Base-by-base conservation (phyloP, 2,329 filamentous ascomycete genomes). In the Diaporthe citri region DNA sequence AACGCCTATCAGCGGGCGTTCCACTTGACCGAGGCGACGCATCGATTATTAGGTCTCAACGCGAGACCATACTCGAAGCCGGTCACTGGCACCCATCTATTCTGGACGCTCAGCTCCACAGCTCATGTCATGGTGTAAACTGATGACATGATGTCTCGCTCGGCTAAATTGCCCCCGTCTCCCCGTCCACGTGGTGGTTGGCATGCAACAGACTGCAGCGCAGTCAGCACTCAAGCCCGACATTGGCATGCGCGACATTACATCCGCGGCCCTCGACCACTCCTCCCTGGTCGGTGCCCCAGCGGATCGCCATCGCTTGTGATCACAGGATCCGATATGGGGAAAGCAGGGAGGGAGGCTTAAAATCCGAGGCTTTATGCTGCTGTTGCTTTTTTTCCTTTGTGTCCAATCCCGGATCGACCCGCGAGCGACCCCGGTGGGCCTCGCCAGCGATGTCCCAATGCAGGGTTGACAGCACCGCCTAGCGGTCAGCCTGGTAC, bases 61-160 rank as follows among this genome's bases (percentile, higher is more conserved):
- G 64, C 48, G 48, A 69, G 48, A 55, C 64, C n/a, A 3, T 25
- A 28, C 46, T 51, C 22, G 7, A 52, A 39, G 43, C 64, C 46
- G 28, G 46, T 3, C 48, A 28, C 28, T 67, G 64, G 31, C 46
- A 41, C 48, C 43, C 43, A 34, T 51, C 28, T 36, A 66, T 66
- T 34, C 15, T 52, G 46, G 31, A n/a, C 48, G 56, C 31, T 67
- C 62, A 64, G 28, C 64, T 69, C 46, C 64, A 69, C 64, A 52
- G 64, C 48, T 55, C 46, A 28, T 41, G 36, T 55, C 46, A 31
- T 55, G 17, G 17, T 57, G 31, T 57, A 25, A 55, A 69, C 48
- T n/a, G 64, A 55, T 69, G 64, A 41, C 64, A 69, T 55, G 64
- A 69, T 69, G 64, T 69, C 64, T 69, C 64, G 64, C 64, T 69